Evolutionary conservation across 228 moss, liverwort and hornwort species (phyloP), one percentile per base, ranked within the genome.

Genomic region (Sphagnum magellanicum): DNA sequence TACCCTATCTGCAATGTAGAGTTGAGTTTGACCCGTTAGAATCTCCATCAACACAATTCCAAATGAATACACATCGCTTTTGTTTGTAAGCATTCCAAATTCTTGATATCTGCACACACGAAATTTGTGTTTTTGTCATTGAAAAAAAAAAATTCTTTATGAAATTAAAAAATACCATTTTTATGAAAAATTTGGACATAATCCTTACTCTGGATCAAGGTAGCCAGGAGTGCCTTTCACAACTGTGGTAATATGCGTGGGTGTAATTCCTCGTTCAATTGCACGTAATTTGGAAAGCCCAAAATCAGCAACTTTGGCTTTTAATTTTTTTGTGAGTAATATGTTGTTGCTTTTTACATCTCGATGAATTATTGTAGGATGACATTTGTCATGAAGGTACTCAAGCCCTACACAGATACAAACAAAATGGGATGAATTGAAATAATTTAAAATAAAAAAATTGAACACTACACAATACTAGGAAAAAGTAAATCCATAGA

Each of bases 221-320:
- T 89, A 89, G 8, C 89, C 87, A 17, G 89, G 81, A 63, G 92
- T 92, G 53, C 92, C 92, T 75, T 87, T 92, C 51, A 92, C 89
- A 15, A 83, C 75, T 14, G 92, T 92, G 6, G 89, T 87, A 64
- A 92, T 87, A 49, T 89, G 84, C 1, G 92, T 88, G 59, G 77
- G 32, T 32, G 32, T 82, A 17, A 76, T 72, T 70, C 81, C 76
- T 49, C 79, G 74, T n/a, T 61, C 64, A 0, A 55, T 68, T 57
- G 81, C 70, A 50, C 66, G 51, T 0, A 79, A 78, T 63, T 89
- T 92, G n/a, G 89, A 92, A 62, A 89, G 89, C 32, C 88, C 90
- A 62, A 88, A 88, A 72, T 88, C 87, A 50, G 83, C 86, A 10
- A 90, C 81, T 76, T 90, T 93, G 4, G 90, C 84, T 16, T 66